These are phyloP conservation scores for Auricularia sp. DNA, from an alignment of 768 basidiomycete species.

Conservation along the genomic window DNA sequence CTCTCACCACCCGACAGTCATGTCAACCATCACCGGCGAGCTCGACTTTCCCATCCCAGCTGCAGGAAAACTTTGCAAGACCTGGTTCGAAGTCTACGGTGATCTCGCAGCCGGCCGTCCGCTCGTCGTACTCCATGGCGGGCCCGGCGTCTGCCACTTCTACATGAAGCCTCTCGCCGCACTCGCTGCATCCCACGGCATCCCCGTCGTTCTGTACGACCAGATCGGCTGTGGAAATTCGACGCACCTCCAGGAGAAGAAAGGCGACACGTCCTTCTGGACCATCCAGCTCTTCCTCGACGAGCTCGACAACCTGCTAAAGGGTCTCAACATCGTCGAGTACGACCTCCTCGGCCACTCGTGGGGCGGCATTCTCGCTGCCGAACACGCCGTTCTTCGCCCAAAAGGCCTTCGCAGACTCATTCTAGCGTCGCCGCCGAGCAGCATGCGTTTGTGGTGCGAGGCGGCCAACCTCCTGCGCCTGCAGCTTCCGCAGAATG, in stretches of 20 bases:
- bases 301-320: slow-evolving; percentile 9
- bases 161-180: slow-evolving; percentile 4
- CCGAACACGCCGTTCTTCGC: slow-evolving; percentile 2
- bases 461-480: slow-evolving; percentile 5
- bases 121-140: slow-evolving; percentile 9
- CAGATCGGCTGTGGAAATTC: slow-evolving; percentile 11
- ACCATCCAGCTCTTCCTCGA: slow-evolving; percentile 8
- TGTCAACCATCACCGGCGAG: background rate
- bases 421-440: slow-evolving; percentile 5
- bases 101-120: slow-evolving; percentile 6
- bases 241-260: slow-evolving; percentile 9
- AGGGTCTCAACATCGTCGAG: slow-evolving; percentile 7
- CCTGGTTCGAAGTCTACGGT: slow-evolving; percentile 7
- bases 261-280: slow-evolving; percentile 10
- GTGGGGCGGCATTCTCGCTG: slow-evolving; percentile 9
- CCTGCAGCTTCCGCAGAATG: slow-evolving; percentile 5
- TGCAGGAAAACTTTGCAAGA: slow-evolving; percentile 7
- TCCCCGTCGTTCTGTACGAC: slow-evolving; percentile 11
- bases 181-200: background rate
- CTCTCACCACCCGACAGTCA: background rate
- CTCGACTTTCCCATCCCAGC: background rate
- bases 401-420: slow-evolving; percentile 8
- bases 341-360: slow-evolving; percentile 8
- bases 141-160: slow-evolving; percentile 3
- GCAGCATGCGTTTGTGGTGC: slow-evolving; percentile 3